Percentiles rank a stretch among this genome's conserved stretches.
Conservation (phyloP, 139 green algal species). For the Closterium sp. region DNA sequence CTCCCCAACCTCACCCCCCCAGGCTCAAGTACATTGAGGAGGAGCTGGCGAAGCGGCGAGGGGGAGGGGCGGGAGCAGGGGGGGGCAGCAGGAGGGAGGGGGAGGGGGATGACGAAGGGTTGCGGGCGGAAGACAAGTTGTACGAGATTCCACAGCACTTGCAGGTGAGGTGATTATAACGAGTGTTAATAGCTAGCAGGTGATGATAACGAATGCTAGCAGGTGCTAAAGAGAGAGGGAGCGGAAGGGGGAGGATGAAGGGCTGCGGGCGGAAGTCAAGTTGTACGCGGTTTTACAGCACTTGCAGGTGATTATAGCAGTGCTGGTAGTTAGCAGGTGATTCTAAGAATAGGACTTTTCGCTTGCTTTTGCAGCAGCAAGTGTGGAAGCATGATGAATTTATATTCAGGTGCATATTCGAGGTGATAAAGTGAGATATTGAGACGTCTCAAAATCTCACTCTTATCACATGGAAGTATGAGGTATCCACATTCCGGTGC, state of each 20-base stretch:
- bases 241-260: slow-evolving; percentile 56
- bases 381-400: too few species aligned
- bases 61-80: slow-evolving; percentile 51
- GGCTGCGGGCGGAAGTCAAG: slow-evolving; percentile 60
- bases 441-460: too few species aligned
- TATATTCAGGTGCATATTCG: too few species aligned
- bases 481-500: too few species aligned
- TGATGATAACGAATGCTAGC: neutral
- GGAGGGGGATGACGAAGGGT: neutral
- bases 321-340: too few species aligned
- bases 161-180: neutral
- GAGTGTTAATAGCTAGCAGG: neutral
- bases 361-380: too few species aligned
- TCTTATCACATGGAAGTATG: too few species aligned
- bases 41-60: too few species aligned
- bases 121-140: neutral
- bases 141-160: neutral
- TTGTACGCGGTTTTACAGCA: slow-evolving; percentile 64
- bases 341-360: too few species aligned
- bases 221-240: slow-evolving; percentile 49
- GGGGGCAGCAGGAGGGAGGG: neutral
- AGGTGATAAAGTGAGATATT: too few species aligned
- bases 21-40: slow-evolving; percentile 72
- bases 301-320: slow-evolving; percentile 56
- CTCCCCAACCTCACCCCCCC: too few species aligned